Conservation (phyloP, 2,329 filamentous ascomycete genomes). For the Neopestalotiopsis clavispora region DNA sequence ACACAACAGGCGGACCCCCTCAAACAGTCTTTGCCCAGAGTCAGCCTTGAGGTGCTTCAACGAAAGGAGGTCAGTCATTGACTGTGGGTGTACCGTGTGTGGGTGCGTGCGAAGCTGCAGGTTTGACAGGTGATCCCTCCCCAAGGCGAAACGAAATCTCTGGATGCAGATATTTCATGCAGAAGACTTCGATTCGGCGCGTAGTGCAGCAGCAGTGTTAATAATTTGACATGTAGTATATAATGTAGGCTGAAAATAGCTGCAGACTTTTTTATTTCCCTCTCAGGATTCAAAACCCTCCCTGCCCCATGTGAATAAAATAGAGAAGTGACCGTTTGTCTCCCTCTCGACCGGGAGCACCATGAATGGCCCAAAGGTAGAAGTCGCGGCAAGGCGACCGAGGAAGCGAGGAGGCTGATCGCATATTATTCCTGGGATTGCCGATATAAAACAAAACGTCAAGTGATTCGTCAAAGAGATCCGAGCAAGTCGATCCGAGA, state of each 20-base stretch:
- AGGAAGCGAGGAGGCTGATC: background rate
- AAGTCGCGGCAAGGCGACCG: background rate
- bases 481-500: background rate
- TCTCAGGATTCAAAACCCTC: too few relatives aligned
- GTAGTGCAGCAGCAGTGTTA: background rate
- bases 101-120: slow-evolving; percentile 8
- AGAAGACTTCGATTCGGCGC: background rate
- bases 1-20: background rate
- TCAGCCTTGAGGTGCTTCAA: background rate
- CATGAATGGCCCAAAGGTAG: background rate
- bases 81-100: background rate
- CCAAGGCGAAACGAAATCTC: slow-evolving; percentile 4
- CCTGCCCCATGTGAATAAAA: too few relatives aligned
- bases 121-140: slow-evolving; percentile 12
- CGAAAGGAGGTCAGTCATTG: background rate
- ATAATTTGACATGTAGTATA: background rate
- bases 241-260: background rate
- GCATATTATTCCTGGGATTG: background rate
- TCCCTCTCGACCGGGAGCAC: too few relatives aligned
- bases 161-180: slow-evolving; percentile 10
- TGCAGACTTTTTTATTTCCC: background rate
- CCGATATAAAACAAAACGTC: background rate
- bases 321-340: too few relatives aligned
- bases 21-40: background rate
- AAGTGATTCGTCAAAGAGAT: background rate